phyloP scores from a whole-genome alignment of 306 rosid genomes.

The Vachellia collinsii region DNA sequence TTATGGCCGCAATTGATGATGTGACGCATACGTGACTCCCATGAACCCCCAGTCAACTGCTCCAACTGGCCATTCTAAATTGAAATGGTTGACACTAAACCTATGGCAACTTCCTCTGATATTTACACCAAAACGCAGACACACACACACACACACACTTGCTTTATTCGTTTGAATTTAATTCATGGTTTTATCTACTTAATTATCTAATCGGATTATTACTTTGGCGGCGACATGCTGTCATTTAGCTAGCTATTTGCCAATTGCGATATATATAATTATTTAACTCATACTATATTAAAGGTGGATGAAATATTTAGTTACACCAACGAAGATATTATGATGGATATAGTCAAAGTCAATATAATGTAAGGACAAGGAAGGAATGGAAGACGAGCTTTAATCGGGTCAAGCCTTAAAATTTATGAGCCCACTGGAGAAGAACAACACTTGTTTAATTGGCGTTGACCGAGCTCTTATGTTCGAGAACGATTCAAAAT shows the following conservation, averaged over 20 bases:
- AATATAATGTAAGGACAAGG: no score
- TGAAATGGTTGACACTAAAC: not conserved
- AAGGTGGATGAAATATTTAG: no score
- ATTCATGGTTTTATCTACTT: conserved; percentile 3
- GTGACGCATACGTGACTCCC: conserved; percentile 29
- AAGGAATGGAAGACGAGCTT: not conserved
- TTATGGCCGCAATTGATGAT: not conserved
- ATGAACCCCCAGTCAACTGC: conserved; percentile 11
- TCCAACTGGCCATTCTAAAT: not conserved
- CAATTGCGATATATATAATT: not conserved
- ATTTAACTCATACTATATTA: no score
- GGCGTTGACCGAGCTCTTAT: not conserved
- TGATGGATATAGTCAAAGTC: no score
- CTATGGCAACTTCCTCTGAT: not conserved
- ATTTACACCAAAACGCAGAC: not conserved
- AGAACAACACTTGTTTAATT: not conserved
- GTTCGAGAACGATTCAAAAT: not conserved
- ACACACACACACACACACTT: not conserved
- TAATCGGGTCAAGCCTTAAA: not conserved
- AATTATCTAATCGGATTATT: not conserved
- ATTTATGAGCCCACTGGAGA: not conserved
- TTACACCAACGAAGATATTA: no score
- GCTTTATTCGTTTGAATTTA: conserved; percentile 11
- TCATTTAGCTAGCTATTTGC: not conserved
- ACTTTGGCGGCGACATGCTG: not conserved